These are phyloP conservation scores for Petunia hybrid DNA, from an alignment of 305 asterid species.

Conservation along the genomic window DNA sequence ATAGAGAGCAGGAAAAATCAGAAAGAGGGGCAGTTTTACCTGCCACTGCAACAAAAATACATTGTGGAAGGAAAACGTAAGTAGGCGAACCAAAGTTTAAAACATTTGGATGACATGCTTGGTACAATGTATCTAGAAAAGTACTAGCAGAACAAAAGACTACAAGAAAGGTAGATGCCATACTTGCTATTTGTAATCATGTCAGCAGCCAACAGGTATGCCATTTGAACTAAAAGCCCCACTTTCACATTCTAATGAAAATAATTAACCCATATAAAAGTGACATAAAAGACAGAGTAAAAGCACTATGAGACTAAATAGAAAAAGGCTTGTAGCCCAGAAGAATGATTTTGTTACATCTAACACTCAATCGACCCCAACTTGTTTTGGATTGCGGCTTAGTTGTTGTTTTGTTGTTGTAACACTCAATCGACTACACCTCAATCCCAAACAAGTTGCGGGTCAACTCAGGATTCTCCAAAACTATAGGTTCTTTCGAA, in stretches of 20 bases:
- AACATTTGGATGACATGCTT: neutral
- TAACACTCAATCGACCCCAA: conserved; percentile 19
- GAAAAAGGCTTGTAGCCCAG: neutral
- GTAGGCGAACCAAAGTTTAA: conserved; percentile 16
- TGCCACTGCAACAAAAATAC: conserved; percentile 18
- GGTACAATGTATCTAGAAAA: conserved; percentile 13
- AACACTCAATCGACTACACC: conserved; percentile 26
- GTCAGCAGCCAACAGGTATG: neutral
- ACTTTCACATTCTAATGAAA: neutral
- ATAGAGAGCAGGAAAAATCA: neutral
- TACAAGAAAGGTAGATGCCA: neutral
- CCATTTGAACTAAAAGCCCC: conserved; percentile 23
- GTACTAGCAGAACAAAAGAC: neutral
- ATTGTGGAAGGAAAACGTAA: neutral
- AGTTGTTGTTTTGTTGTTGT: neutral
- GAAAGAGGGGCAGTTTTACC: conserved; percentile 16
- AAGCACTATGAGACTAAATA: neutral
- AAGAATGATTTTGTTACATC: conserved; percentile 21
- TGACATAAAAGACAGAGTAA: neutral
- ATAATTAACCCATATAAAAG: neutral
- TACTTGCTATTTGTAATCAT: conserved; percentile 3
- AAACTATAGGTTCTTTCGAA: neutral
- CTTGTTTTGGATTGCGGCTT: no score
- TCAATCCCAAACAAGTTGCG: neutral
- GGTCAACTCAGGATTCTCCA: neutral